Conservation (phyloP, 257 asterid genomes). For the Solanum megistacrolobum region DNA sequence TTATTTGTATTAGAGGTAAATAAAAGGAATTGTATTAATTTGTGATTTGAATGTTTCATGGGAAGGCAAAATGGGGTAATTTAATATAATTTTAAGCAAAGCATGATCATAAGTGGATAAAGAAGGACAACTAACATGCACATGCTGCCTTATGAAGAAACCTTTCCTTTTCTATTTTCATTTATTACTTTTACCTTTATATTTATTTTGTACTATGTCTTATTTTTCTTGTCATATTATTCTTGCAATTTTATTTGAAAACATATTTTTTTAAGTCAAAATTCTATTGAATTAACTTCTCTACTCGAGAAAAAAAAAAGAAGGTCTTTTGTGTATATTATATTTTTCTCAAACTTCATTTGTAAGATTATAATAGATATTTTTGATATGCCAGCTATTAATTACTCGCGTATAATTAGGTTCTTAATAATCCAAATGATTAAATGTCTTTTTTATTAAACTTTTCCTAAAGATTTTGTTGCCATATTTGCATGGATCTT, state of each 20-base stretch:
- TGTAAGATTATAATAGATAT: not conserved
- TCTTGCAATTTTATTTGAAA: not conserved
- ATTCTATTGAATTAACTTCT: not conserved
- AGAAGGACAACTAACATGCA: constrained; percentile 28
- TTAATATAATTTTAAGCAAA: not conserved
- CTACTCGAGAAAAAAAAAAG: not conserved
- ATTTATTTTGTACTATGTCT: not conserved
- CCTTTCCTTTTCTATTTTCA: not conserved
- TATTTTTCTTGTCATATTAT: not conserved
- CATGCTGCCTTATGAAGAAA: constrained; percentile 12
- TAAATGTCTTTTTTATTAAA: not conserved
- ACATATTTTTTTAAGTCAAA: not conserved
- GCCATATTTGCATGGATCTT: not conserved
- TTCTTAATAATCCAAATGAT: not conserved
- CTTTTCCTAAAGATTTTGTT: not conserved
- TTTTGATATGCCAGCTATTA: not conserved
- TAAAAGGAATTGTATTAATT: not conserved
- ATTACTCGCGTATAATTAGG: not conserved
- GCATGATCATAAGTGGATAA: constrained; percentile 12
- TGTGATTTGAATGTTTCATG: not conserved
- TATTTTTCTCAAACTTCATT: no score
- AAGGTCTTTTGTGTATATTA: no score
- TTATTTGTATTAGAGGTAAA: not conserved
- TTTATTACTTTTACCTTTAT: not conserved
- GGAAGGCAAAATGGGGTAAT: not conserved